Base-by-base conservation (phyloP, 2,329 filamentous ascomycete genomes). In the Ascocoryne sarcoides region DNA sequence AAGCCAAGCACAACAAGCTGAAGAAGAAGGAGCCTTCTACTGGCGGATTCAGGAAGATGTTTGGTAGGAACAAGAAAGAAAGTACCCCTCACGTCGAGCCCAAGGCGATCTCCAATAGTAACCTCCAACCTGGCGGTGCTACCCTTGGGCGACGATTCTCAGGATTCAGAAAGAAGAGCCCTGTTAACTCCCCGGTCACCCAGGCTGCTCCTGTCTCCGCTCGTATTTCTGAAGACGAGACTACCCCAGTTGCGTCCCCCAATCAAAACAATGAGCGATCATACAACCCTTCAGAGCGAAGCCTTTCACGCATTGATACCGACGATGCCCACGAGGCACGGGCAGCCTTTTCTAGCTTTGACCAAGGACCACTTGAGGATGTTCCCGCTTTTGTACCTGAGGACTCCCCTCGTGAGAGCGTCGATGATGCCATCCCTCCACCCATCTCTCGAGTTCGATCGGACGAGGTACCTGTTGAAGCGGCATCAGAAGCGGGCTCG, bases 291-390 rank as follows among this genome's bases (percentile, higher is more conserved):
- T 66, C 68, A 2, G 51, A 63, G 9, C 64, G 69, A 12, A 62
- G 65, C 26, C 58, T 76, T 4, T 82, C 82, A 4, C 74, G 71
- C 4, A 69, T 81, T 26, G 74, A 77, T 53, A 78, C 70, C 1
- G 63, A 65, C 7, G 75, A 84, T 46, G 71, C 70, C 5, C 63
- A 65, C 31, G 71, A 81, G 50, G 74, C 76, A n/a, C 66, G 69
- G 21, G 63, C 71, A 9, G 79, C 80, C 41, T 78, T 78, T 50
- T 66, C 73, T 12, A 70, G 68, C 17, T 96, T 96, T 57, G 84
- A 92, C 55, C 90, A 96, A 64, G 92, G 89, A 2, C 92, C 92
- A 2, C 71, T 95, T 17, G 63, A 75, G 8, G 88, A 96, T 42
- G 84, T 92, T 60, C 90, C 92, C 3, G 85, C 88, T 1, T 94